Evolutionary conservation across 768 basidiomycete species (phyloP), one percentile per base, ranked within the genome.

Genomic region (Cystobasidium tubakii): DNA sequence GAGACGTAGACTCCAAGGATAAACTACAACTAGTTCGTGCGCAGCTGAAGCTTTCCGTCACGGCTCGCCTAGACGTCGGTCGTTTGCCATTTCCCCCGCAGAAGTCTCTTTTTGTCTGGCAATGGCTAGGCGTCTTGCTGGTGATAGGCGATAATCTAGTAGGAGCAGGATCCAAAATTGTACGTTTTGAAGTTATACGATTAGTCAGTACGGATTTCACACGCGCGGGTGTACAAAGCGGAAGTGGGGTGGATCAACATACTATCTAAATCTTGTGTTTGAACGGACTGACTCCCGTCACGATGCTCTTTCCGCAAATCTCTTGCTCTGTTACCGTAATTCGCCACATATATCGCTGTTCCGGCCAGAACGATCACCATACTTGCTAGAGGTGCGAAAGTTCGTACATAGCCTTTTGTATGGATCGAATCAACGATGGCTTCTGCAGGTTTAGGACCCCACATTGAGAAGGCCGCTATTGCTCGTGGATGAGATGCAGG

Each of bases 371-470:
- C 46, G 12, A 50, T n/a, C 3, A 50, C 46, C n/a, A 50, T n/a
- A 12, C 10, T n/a, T 17, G 46, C 46, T 17, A 50, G 46, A 50
- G 46, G 46, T 3, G 46, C 21, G 46, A 50, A 50, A 50, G 46
- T 50, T 21, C 46, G 46, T 21, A 21, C 46, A 50, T 50, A 50
- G 3, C 46, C 46, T 50, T 50, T 50, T 21, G 46, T 21, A 17
- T 50, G 46, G 7, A 50, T 50, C 3, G 46, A 50, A n/a, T 50
- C 46, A 19, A 54, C n/a, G 17, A 23, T 46, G 10, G 66, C 15
- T 46, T 42, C 44, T 23, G 44, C 31, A 67, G 66, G 46, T 50
- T 50, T 50, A 9, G 46, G 46, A 50, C 46, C 46, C 46, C 46
- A 50, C 46, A 50, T 42, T 17, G 7, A 7, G 42, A 17, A 7